Percentiles rank a stretch among this genome's conserved stretches.
Conservation (phyloP, 2,329 filamentous ascomycete genomes). For the Periconia macrospinosa region DNA sequence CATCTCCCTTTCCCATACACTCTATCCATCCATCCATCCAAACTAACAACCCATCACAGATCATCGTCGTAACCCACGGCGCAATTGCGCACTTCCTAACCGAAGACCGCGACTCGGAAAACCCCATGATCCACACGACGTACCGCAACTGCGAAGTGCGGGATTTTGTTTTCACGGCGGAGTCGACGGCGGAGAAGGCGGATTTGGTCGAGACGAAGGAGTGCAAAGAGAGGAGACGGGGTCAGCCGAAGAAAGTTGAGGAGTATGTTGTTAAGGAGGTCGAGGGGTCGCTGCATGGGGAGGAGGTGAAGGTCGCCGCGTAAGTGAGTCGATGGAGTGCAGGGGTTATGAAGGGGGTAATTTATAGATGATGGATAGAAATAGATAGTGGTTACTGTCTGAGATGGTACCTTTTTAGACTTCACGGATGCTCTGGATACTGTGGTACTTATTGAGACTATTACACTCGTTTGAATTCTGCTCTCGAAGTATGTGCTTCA, state of each 20-base stretch:
- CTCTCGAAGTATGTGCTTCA: no score
- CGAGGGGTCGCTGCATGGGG: slow-evolving; percentile 7
- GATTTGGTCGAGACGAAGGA: slow-evolving; percentile 30
- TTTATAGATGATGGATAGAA: background rate
- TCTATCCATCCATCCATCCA: background rate
- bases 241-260: slow-evolving; percentile 22
- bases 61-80: slow-evolving; percentile 80
- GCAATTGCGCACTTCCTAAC: slow-evolving; percentile 84
- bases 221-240: slow-evolving; percentile 21
- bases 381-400: background rate
- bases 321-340: background rate
- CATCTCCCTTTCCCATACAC: background rate
- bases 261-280: slow-evolving; percentile 34
- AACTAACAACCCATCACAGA: slow-evolving; percentile 53
- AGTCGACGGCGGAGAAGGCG: slow-evolving; percentile 27
- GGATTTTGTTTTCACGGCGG: slow-evolving; percentile 30
- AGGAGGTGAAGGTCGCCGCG: background rate
- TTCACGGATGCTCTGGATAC: no score
- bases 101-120: slow-evolving; percentile 65
- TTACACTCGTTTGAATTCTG: no score
- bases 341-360: no score
- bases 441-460: no score
- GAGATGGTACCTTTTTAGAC: no score
- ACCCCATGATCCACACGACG: slow-evolving; percentile 33
- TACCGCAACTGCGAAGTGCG: slow-evolving; percentile 41